Percentiles rank a stretch among this genome's conserved stretches.
Evolutionary conservation across 1,284 basidiomycete genomes (phyloP).

Genomic region (Ceratobasidium sp.): DNA sequence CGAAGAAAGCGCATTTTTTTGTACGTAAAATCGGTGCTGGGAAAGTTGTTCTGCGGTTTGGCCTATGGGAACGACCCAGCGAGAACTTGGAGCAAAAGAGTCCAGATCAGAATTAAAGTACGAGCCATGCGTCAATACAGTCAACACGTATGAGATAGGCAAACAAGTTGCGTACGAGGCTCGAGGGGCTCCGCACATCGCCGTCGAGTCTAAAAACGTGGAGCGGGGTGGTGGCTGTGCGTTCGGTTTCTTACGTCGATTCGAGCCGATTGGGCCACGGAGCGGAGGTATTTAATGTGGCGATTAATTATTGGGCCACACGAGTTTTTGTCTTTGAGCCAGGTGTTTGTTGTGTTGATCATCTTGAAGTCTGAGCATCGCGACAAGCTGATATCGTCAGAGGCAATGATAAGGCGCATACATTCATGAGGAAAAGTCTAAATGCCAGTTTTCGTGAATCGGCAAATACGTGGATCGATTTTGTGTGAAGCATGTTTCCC

Average conservation of each 20-base stretch:
- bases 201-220: constrained; percentile 2
- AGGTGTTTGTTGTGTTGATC: no score
- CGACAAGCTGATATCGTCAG: no score
- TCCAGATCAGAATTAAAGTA: not conserved
- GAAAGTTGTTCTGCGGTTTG: constrained; percentile 1
- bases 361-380: no score
- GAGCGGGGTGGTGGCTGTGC: constrained; percentile 23
- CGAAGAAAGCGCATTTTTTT: constrained; percentile 8
- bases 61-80: not conserved
- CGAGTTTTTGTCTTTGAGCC: not conserved
- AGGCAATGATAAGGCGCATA: no score
- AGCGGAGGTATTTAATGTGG: constrained; percentile 18
- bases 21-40: constrained; percentile 14
- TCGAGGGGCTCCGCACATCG: constrained; percentile 16
- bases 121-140: constrained; percentile 9
- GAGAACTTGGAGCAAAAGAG: no score
- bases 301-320: constrained; percentile 8
- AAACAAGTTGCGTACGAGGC: constrained; percentile 4
- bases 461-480: no score
- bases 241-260: not conserved
- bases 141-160: constrained; percentile 14
- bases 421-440: no score
- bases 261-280: constrained; percentile 25
- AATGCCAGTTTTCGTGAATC: no score
- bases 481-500: no score